Conservation (phyloP, 106 monocot species). For the Allium sativum region DNA sequence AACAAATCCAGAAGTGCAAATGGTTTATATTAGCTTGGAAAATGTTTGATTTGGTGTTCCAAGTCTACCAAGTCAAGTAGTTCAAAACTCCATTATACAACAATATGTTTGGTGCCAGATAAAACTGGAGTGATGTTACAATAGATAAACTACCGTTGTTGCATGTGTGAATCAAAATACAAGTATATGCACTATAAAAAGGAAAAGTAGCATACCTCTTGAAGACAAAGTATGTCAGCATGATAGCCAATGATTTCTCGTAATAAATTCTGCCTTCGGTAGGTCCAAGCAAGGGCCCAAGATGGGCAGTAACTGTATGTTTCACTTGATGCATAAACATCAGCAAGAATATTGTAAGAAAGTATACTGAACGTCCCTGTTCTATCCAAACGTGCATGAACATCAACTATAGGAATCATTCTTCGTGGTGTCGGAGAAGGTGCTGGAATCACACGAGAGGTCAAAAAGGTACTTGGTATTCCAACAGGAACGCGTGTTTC, state of each 20-base stretch:
- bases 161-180: too few species aligned
- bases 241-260: conserved; percentile 91
- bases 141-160: too few species aligned
- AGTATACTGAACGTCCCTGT: conserved; percentile 77
- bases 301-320: conserved; percentile 85
- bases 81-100: too few species aligned
- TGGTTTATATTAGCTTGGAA: too few species aligned
- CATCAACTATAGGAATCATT: conserved; percentile 62
- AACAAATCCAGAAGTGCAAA: too few species aligned
- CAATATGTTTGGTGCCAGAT: too few species aligned
- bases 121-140: too few species aligned
- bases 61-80: too few species aligned
- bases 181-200: neutral
- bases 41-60: too few species aligned
- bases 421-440: conserved; percentile 86
- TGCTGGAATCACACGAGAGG: conserved; percentile 90
- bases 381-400: conserved; percentile 46
- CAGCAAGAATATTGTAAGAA: conserved; percentile 93
- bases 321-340: conserved; percentile 79
- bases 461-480: conserved; percentile 45
- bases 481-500: conserved; percentile 65
- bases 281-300: conserved; percentile 97
- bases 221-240: conserved; percentile 97
- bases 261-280: conserved; percentile 88
- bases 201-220: conserved; percentile 55